A percentile compares a stretch with the other conserved stretches of the same genome.
Evolutionary conservation across 768 basidiomycete genomes (phyloP).

Genomic region (Macrocybe gigantea): DNA sequence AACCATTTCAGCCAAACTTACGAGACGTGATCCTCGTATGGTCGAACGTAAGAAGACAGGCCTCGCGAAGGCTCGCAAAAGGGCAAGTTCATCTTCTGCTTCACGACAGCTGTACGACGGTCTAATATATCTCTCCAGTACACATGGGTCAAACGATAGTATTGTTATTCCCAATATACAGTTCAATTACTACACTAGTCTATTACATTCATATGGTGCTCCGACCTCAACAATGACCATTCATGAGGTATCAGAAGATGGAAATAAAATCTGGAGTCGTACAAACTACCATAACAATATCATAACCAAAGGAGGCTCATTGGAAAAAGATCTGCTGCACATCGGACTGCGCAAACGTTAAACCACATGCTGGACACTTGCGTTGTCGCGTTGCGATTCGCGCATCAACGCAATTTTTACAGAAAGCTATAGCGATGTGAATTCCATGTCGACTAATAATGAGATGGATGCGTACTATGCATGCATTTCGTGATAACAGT

Average conservation of each 20-base stretch:
- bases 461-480: conserved; percentile 62
- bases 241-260: background rate
- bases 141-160: conserved; percentile 94
- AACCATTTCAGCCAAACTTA: conserved; percentile 59
- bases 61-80: conserved; percentile 85
- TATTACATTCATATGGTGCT: background rate
- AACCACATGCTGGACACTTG: conserved; percentile 87
- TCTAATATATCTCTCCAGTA: conserved; percentile 42
- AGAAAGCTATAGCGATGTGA: conserved; percentile 56
- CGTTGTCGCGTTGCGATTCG: conserved; percentile 86
- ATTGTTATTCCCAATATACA: conserved; percentile 4
- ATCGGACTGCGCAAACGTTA: conserved; percentile 78
- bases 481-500: conserved; percentile 85
- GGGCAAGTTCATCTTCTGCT: conserved; percentile 44
- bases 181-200: background rate
- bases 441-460: background rate
- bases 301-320: conserved; percentile 8
- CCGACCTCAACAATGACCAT: conserved; percentile 1
- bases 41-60: conserved; percentile 98
- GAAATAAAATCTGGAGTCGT: background rate
- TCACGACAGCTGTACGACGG: conserved; percentile 1
- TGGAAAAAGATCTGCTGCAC: conserved; percentile 51
- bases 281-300: conserved; percentile 9
- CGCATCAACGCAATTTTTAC: conserved; percentile 79
- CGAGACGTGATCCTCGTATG: conserved; percentile 93